phyloP scores from a whole-genome alignment of 2,329 filamentous ascomycete genomes.

The Exophiala oligosperma region DNA sequence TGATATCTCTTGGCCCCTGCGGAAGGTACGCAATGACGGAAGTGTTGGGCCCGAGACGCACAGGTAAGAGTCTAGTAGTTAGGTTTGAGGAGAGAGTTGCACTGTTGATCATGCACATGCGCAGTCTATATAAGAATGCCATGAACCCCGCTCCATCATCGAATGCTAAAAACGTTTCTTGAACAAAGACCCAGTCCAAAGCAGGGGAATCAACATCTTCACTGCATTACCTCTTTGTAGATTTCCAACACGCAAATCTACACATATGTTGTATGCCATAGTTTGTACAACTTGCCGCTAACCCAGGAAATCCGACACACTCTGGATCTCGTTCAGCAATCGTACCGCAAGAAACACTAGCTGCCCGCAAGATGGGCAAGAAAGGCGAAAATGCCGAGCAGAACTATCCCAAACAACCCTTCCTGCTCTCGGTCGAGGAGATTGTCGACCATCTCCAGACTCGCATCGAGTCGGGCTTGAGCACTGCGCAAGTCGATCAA shows the following conservation, averaged over 20 bases:
- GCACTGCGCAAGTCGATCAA: slow-evolving; percentile 42
- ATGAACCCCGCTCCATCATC: neutral
- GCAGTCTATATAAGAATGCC: slow-evolving; percentile 3
- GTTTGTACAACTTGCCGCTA: too few relatives aligned
- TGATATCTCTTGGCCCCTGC: slow-evolving; percentile 9
- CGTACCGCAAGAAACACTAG: neutral
- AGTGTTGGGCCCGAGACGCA: neutral
- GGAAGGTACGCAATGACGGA: neutral
- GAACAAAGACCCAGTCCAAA: neutral
- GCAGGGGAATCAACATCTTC: too few relatives aligned
- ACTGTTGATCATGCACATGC: neutral
- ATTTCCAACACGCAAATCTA: slow-evolving; percentile 14
- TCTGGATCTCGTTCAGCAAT: too few relatives aligned
- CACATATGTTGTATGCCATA: neutral
- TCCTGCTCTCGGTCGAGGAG: slow-evolving; percentile 37
- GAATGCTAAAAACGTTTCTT: neutral
- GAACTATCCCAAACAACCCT: slow-evolving; percentile 36
- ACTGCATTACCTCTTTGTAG: slow-evolving; percentile 7
- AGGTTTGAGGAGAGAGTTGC: neutral
- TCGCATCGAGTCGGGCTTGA: slow-evolving; percentile 50
- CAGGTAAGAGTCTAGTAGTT: neutral
- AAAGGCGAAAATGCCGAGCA: slow-evolving; percentile 23
- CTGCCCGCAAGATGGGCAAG: slow-evolving; percentile 21
- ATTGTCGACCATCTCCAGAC: slow-evolving; percentile 48
- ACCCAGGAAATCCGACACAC: too few relatives aligned